Conservation (phyloP, 148 eudicot genomes). For the Cornus kousa region DNA sequence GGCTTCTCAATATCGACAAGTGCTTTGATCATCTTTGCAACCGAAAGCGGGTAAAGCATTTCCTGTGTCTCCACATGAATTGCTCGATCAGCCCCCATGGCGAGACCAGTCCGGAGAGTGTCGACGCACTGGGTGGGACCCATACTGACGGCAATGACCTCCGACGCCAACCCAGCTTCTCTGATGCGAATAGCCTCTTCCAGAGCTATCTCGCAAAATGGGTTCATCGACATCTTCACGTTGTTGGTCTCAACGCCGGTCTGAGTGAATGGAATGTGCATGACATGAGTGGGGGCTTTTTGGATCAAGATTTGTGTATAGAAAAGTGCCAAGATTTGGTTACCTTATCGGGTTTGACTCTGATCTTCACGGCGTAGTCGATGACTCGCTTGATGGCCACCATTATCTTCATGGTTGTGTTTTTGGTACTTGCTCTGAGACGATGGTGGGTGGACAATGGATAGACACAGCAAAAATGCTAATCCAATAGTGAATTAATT, state of each 20-base stretch:
- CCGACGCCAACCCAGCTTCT: slow-evolving; percentile 87
- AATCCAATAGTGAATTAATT: too few species aligned
- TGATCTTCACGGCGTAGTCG: slow-evolving; percentile 95
- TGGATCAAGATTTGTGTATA: neutral
- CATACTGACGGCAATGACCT: slow-evolving; percentile 82
- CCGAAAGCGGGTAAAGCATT: slow-evolving; percentile 53
- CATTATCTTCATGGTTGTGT: slow-evolving; percentile 76
- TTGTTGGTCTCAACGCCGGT: slow-evolving; percentile 84
- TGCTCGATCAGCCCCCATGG: slow-evolving; percentile 98
- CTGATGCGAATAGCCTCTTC: slow-evolving; percentile 84
- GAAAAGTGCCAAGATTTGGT: neutral
- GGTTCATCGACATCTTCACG: slow-evolving; percentile 99
- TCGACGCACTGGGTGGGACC: slow-evolving; percentile 83
- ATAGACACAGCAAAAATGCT: neutral
- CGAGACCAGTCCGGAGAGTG: slow-evolving; percentile 90
- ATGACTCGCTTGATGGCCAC: slow-evolving; percentile 86
- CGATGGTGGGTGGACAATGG: neutral
- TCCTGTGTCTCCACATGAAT: slow-evolving; percentile 59
- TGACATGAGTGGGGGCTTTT: neutral
- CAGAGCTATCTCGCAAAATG: slow-evolving; percentile 91
- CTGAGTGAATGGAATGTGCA: slow-evolving; percentile 21
- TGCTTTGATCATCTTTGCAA: slow-evolving; percentile 81
- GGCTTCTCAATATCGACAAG: slow-evolving; percentile 80
- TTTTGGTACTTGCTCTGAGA: neutral
- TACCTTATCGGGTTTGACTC: slow-evolving; percentile 94